Base-by-base conservation (phyloP, 2,329 filamentous ascomycete genomes). In the Botrytis fragariae region DNA sequence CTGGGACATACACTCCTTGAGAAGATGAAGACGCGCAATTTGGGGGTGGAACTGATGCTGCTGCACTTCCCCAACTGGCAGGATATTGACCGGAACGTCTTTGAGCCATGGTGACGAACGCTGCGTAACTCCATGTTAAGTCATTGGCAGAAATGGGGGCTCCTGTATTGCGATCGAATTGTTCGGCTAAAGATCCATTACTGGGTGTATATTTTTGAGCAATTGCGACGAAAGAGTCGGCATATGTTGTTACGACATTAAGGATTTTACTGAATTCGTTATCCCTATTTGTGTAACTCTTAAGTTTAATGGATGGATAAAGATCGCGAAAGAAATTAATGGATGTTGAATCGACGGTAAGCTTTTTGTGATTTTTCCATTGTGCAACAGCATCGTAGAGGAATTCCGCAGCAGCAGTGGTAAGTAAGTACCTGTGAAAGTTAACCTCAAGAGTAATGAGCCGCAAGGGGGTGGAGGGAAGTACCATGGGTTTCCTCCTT, bases 351-450 rank as follows among this genome's bases (percentile, higher is more conserved):
- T 89, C 91, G 61, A 95, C 87, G 1, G 85, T 86, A 77, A 96
- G 85, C 18, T 85, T 89, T 2, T 89, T 89, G 22, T 85, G 82
- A 39, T 84, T 82, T 77, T 90, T 85, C 91, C 92, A 95, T 75
- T 92, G 90, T 73, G 91, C 90, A 1, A 94, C 80, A 0, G 93
- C 91, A 77, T 92, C 90, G 81, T 94, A 95, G 12, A 96, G 87
- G 79, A 93, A 91, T 82, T 96, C 93, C 4, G 93, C 93, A 0
- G 92, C 92, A 1, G 91, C 92, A 39, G 93, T 86, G 0, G 92
- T 95, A 78, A 87, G 87, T 14, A 95, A 86, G 77, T 93, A 92
- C 78, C 78, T 78, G 10, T 20, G 61, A 54, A 67, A 67, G 25
- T 71, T 48, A 69, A 69, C 20, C 59, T 62, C 32, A 1, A 32